phyloP scores from a whole-genome alignment of 768 basidiomycete species.

The Rhodotorula taiwanensis region DNA sequence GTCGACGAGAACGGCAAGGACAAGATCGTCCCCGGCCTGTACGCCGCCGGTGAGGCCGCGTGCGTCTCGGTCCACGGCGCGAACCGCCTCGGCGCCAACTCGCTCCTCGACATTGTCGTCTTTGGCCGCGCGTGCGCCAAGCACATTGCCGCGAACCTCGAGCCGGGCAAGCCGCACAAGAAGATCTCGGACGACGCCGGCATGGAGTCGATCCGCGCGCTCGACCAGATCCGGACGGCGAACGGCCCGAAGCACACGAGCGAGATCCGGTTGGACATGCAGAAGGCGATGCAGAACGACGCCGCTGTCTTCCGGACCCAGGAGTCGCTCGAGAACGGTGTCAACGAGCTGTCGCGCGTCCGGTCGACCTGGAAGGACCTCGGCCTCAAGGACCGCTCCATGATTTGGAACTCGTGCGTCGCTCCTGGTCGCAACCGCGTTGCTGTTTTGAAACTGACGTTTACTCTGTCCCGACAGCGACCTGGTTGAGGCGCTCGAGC shows the following conservation, averaged over 20 bases:
- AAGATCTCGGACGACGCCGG: slow-evolving; percentile 79
- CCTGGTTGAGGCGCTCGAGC: slow-evolving; percentile 91
- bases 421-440: no score
- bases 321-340: slow-evolving; percentile 81
- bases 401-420: slow-evolving; percentile 99
- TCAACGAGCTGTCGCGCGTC: slow-evolving; percentile 72
- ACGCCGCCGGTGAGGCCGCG: slow-evolving; percentile 97
- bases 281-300: slow-evolving; percentile 89
- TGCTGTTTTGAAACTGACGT: neutral
- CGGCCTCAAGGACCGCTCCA: slow-evolving; percentile 93
- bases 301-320: slow-evolving; percentile 85
- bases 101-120: slow-evolving; percentile 95
- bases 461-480: slow-evolving; percentile 53
- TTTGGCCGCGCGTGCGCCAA: slow-evolving; percentile 99
- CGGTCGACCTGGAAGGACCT: slow-evolving; percentile 85
- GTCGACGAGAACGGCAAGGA: slow-evolving; percentile 83
- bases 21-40: slow-evolving; percentile 87
- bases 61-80: slow-evolving; percentile 99
- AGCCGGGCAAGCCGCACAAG: slow-evolving; percentile 86
- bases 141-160: slow-evolving; percentile 85
- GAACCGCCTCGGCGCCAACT: slow-evolving; percentile 99
- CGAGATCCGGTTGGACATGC: slow-evolving; percentile 88
- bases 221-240: slow-evolving; percentile 80
- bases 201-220: slow-evolving; percentile 68
- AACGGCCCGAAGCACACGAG: slow-evolving; percentile 79